Conservation (phyloP, 2,329 filamentous ascomycete species). For the Cercospora zeina region DNA sequence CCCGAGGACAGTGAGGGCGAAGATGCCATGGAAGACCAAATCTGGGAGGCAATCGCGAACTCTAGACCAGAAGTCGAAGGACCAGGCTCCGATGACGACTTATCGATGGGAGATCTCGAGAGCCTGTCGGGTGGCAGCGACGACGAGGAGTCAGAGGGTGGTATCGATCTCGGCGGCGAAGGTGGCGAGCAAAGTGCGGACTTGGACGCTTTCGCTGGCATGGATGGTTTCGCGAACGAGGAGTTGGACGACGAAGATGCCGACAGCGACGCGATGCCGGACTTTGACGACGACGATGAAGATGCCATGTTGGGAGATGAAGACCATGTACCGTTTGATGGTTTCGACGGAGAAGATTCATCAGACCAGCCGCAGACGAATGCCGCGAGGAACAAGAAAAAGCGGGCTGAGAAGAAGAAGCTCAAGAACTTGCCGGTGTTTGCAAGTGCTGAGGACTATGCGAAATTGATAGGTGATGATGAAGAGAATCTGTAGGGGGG, state of each 20-base stretch:
- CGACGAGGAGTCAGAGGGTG: constrained; percentile 50
- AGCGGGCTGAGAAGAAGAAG: constrained; percentile 72
- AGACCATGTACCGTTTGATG: constrained; percentile 55
- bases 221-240: constrained; percentile 28
- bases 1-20: constrained; percentile 47
- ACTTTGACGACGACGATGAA: constrained; percentile 44
- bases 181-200: constrained; percentile 42
- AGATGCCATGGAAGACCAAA: constrained; percentile 62
- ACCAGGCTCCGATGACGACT: constrained; percentile 58
- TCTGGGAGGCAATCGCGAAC: constrained; percentile 87
- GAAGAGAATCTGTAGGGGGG: constrained; percentile 21
- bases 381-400: constrained; percentile 43
- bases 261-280: constrained; percentile 57
- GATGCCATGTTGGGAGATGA: constrained; percentile 48
- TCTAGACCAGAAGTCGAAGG: constrained; percentile 76
- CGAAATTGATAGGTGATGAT: constrained; percentile 54
- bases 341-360: constrained; percentile 55
- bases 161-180: constrained; percentile 47
- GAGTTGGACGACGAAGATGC: constrained; percentile 55
- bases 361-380: constrained; percentile 48
- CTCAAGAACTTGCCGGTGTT: constrained; percentile 89
- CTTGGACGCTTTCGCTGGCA: constrained; percentile 46
- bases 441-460: constrained; percentile 91
- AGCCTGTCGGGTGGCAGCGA: constrained; percentile 42
- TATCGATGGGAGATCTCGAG: constrained; percentile 53